Conservation (phyloP, 2,329 filamentous ascomycete genomes). For the Sporothrix variecibatus region DNA sequence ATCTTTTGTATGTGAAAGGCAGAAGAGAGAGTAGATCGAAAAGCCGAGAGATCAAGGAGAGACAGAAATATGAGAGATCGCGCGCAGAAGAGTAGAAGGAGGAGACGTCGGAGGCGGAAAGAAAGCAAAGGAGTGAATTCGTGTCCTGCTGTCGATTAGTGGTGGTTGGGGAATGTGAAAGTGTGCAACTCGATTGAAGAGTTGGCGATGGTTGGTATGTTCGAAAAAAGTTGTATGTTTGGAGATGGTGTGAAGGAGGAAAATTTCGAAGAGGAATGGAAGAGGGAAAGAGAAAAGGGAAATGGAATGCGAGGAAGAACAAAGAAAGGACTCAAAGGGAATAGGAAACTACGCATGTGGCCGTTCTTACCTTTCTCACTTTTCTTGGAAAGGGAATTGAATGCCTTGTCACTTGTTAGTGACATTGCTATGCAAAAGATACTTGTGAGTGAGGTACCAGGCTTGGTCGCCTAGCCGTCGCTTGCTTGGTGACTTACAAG, state of each 20-base stretch:
- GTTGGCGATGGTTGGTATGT: slow-evolving; percentile 21
- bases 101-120: neutral
- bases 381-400: neutral
- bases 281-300: slow-evolving; percentile 7
- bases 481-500: neutral
- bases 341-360: neutral
- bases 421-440: neutral
- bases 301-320: neutral
- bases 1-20: neutral
- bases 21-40: slow-evolving; percentile 14
- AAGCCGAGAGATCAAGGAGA: neutral
- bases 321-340: neutral
- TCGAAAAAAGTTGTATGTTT: slow-evolving; percentile 16
- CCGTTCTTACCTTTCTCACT: neutral
- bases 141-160: neutral
- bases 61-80: neutral
- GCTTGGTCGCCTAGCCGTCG: slow-evolving; percentile 19
- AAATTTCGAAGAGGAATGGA: neutral
- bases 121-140: neutral
- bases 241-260: slow-evolving; percentile 19
- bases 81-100: neutral
- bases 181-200: neutral
- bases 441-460: neutral
- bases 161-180: slow-evolving; percentile 13
- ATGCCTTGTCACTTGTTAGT: neutral